A percentile compares a stretch with the other conserved stretches of the same genome.
phyloP scores from a whole-genome alignment of 2,329 filamentous ascomycete species.

The Talaromyces sp. region DNA sequence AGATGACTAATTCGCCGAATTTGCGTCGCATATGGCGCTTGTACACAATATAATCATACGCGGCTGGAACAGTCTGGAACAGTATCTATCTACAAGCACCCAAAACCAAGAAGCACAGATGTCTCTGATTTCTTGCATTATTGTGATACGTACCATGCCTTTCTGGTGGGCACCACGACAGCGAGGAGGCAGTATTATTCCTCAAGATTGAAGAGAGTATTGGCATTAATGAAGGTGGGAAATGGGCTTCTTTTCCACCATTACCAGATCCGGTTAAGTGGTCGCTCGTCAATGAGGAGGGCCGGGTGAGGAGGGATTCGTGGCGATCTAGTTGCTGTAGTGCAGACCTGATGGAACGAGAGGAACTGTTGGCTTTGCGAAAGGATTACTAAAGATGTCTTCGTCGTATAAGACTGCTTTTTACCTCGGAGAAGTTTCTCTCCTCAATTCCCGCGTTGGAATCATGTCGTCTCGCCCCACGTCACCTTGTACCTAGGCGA shows the following conservation, averaged over 20 bases:
- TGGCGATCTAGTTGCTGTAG: too few species aligned
- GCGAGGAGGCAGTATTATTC: conserved; percentile 33
- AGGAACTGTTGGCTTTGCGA: too few species aligned
- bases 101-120: conserved; percentile 22
- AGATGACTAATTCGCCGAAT: background rate
- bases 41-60: conserved; percentile 37
- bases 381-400: background rate
- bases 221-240: conserved; percentile 15
- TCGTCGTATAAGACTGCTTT: too few species aligned
- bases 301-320: too few species aligned
- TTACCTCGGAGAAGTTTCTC: too few species aligned
- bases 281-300: too few species aligned
- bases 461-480: too few species aligned
- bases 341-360: too few species aligned
- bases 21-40: conserved; percentile 27
- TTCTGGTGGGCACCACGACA: conserved; percentile 34
- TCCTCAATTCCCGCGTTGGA: too few species aligned
- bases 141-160: conserved; percentile 30
- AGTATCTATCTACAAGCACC: conserved; percentile 26
- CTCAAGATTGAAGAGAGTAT: conserved; percentile 30
- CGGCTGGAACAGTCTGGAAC: conserved; percentile 36
- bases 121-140: conserved; percentile 31
- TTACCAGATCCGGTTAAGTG: too few species aligned
- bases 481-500: too few species aligned
- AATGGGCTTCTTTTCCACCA: too few species aligned